These are phyloP conservation scores for Pichia manshurica DNA, from an alignment of 805 yeast species.

Conservation along the genomic window DNA sequence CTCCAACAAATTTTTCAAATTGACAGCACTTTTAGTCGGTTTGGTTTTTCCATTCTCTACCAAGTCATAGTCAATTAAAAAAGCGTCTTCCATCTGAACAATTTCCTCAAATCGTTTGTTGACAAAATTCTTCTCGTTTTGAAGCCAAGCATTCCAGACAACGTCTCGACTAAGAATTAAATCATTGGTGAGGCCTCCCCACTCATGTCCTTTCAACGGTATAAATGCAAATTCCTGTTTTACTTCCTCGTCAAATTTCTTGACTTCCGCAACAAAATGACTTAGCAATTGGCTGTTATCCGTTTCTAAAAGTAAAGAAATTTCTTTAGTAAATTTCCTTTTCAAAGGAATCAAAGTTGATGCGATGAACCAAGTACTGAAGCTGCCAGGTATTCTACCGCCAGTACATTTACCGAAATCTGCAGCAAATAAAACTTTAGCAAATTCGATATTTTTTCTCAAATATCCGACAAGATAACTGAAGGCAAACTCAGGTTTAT, in stretches of 20 bases:
- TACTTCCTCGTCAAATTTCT: slow-evolving; percentile 51
- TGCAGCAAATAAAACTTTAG: slow-evolving; percentile 26
- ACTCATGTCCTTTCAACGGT: slow-evolving; percentile 16
- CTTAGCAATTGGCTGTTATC: slow-evolving; percentile 45
- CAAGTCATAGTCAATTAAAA: slow-evolving; percentile 54
- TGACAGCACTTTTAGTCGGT: slow-evolving; percentile 61
- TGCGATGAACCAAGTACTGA: slow-evolving; percentile 37
- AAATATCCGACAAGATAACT: slow-evolving; percentile 42
- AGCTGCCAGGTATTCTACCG: slow-evolving; percentile 7
- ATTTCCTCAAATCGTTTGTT: slow-evolving; percentile 48
- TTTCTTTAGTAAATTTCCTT: slow-evolving; percentile 33
- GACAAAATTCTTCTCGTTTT: slow-evolving; percentile 48
- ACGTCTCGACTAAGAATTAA: slow-evolving; percentile 24
- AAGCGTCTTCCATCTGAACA: slow-evolving; percentile 41
- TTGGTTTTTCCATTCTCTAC: slow-evolving; percentile 37
- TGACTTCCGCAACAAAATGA: slow-evolving; percentile 53
- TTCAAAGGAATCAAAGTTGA: slow-evolving; percentile 43
- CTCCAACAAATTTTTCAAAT: slow-evolving; percentile 51
- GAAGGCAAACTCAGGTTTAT: slow-evolving; percentile 71
- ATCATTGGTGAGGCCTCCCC: slow-evolving; percentile 27
- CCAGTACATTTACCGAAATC: slow-evolving; percentile 7
- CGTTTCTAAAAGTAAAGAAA: slow-evolving; percentile 2
- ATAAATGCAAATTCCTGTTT: slow-evolving; percentile 34
- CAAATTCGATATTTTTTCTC: slow-evolving; percentile 25
- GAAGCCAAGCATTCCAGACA: slow-evolving; percentile 44